A percentile compares a stretch with the other conserved stretches of the same genome.
Evolutionary conservation across 1,284 basidiomycete genomes (phyloP).

Genomic region (Pisolithus thermaeus): DNA sequence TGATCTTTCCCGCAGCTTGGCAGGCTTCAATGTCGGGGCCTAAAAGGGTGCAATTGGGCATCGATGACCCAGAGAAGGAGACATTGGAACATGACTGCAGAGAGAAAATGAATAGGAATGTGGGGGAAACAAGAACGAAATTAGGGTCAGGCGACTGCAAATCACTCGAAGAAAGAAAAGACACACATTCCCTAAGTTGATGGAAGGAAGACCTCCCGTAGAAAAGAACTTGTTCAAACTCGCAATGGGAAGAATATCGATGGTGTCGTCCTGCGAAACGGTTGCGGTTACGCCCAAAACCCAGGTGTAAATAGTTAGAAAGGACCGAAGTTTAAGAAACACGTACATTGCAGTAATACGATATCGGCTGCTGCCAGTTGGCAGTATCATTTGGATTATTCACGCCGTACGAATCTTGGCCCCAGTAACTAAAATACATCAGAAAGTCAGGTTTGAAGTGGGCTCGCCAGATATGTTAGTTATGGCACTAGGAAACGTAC

Average conservation of each 20-base stretch:
- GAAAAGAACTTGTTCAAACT: slow-evolving; percentile 56
- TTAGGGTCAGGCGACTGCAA: background rate
- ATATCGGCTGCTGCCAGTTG: slow-evolving; percentile 26
- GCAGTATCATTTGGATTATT: slow-evolving; percentile 18
- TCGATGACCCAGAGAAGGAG: slow-evolving; percentile 48
- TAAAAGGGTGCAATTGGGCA: slow-evolving; percentile 52
- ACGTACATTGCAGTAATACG: slow-evolving; percentile 18
- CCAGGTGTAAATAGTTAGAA: too few species aligned
- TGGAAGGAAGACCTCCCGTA: slow-evolving; percentile 48
- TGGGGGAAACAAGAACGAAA: background rate
- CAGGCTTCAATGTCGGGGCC: slow-evolving; percentile 53
- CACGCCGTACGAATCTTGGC: slow-evolving; percentile 29
- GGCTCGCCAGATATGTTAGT: background rate
- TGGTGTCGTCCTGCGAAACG: background rate
- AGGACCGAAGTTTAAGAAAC: background rate
- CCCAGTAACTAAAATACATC: slow-evolving; percentile 23
- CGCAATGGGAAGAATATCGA: slow-evolving; percentile 46
- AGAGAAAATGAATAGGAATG: slow-evolving; percentile 29
- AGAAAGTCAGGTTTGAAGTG: too few species aligned
- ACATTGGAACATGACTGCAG: slow-evolving; percentile 39
- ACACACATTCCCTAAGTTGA: slow-evolving; percentile 56
- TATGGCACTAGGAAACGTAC: background rate
- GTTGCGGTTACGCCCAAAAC: background rate
- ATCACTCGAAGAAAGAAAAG: background rate
- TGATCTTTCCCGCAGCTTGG: slow-evolving; percentile 58